phyloP scores from a whole-genome alignment of 768 basidiomycete genomes.

The Tylopilus cervinicoccineus region DNA sequence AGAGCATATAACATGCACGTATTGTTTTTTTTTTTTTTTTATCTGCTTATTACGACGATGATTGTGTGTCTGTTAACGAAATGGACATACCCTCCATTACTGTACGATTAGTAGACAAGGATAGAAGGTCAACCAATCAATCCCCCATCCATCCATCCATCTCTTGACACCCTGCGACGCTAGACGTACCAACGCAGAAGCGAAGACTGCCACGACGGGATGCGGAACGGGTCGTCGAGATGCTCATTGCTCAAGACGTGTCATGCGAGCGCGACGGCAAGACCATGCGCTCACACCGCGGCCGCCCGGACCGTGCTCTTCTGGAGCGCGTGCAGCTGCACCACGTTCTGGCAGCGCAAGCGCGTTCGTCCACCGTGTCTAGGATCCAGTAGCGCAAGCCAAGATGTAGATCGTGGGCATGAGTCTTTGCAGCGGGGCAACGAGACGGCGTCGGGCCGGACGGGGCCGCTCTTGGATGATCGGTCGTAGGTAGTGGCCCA shows the following conservation, averaged over 20 bases:
- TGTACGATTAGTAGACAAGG: background rate
- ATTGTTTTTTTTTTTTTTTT: background rate
- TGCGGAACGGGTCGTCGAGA: constrained; percentile 6
- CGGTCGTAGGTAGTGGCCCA: too few relatives aligned
- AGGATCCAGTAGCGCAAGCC: too few relatives aligned
- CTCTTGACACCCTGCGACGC: too few relatives aligned
- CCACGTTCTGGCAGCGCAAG: background rate
- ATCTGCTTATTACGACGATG: background rate
- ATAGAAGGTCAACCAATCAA: too few relatives aligned
- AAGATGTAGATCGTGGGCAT: too few relatives aligned
- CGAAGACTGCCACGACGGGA: too few relatives aligned
- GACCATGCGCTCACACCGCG: background rate
- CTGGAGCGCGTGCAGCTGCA: background rate
- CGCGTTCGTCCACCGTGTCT: constrained; percentile 1
- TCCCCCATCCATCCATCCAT: too few relatives aligned
- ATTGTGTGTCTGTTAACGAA: background rate
- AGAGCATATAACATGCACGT: constrained; percentile 11
- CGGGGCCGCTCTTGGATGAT: too few relatives aligned
- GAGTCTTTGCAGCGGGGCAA: too few relatives aligned
- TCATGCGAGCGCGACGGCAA: background rate
- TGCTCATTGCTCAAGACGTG: constrained; percentile 2
- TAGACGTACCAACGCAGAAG: too few relatives aligned
- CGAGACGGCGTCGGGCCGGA: background rate
- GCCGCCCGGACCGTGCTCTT: background rate
- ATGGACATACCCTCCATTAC: constrained; percentile 2